These are phyloP conservation scores for Leishmania arabica DNA, from an alignment of 208 protist species.

Conservation along the genomic window DNA sequence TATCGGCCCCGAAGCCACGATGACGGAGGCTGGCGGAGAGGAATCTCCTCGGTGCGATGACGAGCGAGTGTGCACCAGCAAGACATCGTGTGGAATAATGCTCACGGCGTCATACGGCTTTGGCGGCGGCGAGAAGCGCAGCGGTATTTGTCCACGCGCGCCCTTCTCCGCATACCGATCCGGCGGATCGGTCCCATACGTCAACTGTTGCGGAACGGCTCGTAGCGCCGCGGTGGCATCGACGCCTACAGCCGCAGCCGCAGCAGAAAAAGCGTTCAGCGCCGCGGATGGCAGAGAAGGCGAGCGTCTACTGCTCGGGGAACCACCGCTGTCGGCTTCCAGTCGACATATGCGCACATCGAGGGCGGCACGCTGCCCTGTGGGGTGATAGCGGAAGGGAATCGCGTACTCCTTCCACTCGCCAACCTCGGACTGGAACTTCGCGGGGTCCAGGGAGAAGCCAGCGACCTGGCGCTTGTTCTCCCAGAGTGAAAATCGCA, in stretches of 20 bases:
- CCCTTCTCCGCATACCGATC: neutral
- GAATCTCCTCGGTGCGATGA: neutral
- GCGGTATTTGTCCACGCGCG: neutral
- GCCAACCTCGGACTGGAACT: constrained; percentile 50
- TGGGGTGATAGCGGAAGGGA: constrained; percentile 86
- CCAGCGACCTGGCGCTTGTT: constrained; percentile 72
- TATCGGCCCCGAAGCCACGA: neutral
- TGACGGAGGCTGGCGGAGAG: constrained; percentile 5
- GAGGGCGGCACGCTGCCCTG: constrained; percentile 58
- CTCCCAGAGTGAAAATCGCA: constrained; percentile 89
- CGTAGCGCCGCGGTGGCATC: neutral
- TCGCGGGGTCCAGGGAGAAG: constrained; percentile 76
- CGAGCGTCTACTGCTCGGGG: constrained; percentile 1
- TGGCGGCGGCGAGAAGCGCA: neutral
- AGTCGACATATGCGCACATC: constrained; percentile 62
- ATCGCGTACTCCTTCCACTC: constrained; percentile 81
- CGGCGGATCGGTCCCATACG: neutral
- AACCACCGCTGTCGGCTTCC: neutral
- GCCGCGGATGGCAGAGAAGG: constrained; percentile 13
- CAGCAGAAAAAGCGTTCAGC: neutral
- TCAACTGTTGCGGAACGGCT: neutral
- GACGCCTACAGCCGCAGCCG: neutral
- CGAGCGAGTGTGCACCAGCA: neutral
- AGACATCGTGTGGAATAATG: neutral
- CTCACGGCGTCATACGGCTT: neutral